Conservation (phyloP, 345 rosid species). For the Tarenaya hassleriana region DNA sequence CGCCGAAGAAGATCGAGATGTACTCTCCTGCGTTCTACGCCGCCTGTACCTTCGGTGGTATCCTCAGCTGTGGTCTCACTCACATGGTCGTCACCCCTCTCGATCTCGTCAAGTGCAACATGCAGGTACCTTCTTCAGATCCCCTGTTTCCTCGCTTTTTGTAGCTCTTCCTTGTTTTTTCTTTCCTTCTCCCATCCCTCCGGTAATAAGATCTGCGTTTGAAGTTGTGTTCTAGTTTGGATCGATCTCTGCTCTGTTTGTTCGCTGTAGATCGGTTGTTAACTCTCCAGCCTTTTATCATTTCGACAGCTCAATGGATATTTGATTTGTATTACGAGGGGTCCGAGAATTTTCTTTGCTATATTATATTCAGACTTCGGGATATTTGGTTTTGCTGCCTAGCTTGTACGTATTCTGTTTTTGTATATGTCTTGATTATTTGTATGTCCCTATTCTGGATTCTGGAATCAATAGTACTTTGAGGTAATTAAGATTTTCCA, state of each 20-base stretch:
- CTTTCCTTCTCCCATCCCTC: neutral
- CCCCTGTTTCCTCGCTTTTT: neutral
- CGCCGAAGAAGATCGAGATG: slow-evolving; percentile 68
- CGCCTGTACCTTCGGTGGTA: slow-evolving; percentile 84
- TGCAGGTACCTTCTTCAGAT: slow-evolving; percentile 57
- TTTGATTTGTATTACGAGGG: neutral
- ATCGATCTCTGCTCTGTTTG: slow-evolving; percentile 1
- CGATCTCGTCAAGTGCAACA: slow-evolving; percentile 97
- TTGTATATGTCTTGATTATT: neutral
- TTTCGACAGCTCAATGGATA: neutral
- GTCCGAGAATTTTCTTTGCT: neutral
- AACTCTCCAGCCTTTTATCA: neutral
- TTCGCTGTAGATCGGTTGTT: neutral
- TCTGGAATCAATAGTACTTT: neutral
- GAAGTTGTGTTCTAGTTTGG: slow-evolving; percentile 5
- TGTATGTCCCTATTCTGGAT: neutral
- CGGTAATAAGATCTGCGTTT: slow-evolving; percentile 19
- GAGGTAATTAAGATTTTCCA: no score
- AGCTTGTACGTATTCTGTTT: neutral
- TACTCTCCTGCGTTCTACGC: slow-evolving; percentile 86
- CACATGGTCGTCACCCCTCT: slow-evolving; percentile 97
- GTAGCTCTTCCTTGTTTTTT: slow-evolving; percentile 4
- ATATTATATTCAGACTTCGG: neutral
- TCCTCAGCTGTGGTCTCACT: slow-evolving; percentile 91
- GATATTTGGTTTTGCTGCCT: neutral